A percentile compares a stretch with the other conserved stretches of the same genome.
Evolutionary conservation across 1,284 basidiomycete genomes (phyloP).

Genomic region (Microstroma glucosiphilum): DNA sequence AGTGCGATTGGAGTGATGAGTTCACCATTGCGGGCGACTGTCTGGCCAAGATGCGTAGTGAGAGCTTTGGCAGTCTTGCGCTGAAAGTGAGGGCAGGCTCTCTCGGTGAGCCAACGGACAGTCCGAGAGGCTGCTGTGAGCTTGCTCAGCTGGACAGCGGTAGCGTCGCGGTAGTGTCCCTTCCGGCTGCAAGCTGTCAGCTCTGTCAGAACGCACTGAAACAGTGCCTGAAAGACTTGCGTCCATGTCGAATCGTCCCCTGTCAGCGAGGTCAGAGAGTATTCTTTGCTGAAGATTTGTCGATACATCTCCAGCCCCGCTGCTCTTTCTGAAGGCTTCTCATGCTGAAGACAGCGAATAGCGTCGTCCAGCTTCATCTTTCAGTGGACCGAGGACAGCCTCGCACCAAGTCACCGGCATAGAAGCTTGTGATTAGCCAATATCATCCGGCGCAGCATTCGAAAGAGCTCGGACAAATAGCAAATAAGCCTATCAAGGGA

Average conservation of each 20-base stretch:
- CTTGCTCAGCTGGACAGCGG: slow-evolving; percentile 57
- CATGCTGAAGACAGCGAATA: slow-evolving; percentile 38
- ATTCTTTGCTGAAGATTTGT: slow-evolving; percentile 59
- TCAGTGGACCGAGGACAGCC: too few species aligned
- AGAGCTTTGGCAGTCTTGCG: slow-evolving; percentile 59
- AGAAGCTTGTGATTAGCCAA: too few species aligned
- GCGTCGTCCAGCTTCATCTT: slow-evolving; percentile 21
- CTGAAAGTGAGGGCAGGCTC: slow-evolving; percentile 58
- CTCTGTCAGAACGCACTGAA: slow-evolving; percentile 63
- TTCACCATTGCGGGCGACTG: slow-evolving; percentile 58
- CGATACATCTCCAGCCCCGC: slow-evolving; percentile 62
- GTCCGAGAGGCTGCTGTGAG: slow-evolving; percentile 62
- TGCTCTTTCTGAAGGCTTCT: slow-evolving; percentile 67
- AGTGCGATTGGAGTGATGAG: slow-evolving; percentile 65
- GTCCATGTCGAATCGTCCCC: slow-evolving; percentile 60
- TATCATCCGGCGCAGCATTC: too few species aligned
- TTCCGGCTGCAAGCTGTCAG: slow-evolving; percentile 59
- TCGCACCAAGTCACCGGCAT: too few species aligned
- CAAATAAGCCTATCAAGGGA: too few species aligned
- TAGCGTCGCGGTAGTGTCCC: slow-evolving; percentile 46
- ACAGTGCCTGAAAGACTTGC: slow-evolving; percentile 67
- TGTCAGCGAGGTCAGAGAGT: slow-evolving; percentile 54
- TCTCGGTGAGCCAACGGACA: slow-evolving; percentile 67
- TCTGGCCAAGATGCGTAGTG: slow-evolving; percentile 64
- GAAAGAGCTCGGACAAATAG: too few species aligned